A percentile compares a stretch with the other conserved stretches of the same genome.
phyloP scores from a whole-genome alignment of 148 eudicot species.

The Camellia lanceoleosa region DNA sequence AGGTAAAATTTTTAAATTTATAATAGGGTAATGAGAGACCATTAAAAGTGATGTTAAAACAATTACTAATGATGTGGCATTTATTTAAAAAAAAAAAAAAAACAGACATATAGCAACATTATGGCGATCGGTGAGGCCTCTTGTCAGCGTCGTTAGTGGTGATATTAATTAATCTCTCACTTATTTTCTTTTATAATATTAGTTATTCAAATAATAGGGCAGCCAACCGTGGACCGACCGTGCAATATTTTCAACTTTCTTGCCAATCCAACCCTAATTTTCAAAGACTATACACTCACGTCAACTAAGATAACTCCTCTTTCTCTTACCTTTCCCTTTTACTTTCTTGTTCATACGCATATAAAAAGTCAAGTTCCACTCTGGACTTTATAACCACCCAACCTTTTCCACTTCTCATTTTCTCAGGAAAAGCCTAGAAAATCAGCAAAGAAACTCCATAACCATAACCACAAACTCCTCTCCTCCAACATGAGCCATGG shows the following conservation, averaged over 20 bases:
- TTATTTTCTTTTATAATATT: no score
- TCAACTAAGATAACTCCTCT: conserved; percentile 2
- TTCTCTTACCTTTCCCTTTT: neutral
- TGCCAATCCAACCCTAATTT: neutral
- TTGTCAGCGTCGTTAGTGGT: no score
- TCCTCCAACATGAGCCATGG: conserved; percentile 18
- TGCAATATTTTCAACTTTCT: conserved; percentile 14
- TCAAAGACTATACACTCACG: conserved; percentile 14
- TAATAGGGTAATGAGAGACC: no score
- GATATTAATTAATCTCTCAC: no score
- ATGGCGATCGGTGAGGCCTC: no score
- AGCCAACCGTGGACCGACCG: conserved; percentile 20
- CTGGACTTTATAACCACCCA: neutral
- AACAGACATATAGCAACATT: no score
- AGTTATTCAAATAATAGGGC: conserved; percentile 6
- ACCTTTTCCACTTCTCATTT: neutral
- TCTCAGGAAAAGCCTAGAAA: neutral
- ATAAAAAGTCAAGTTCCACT: neutral
- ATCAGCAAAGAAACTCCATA: neutral
- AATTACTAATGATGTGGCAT: no score
- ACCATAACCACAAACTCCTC: neutral
- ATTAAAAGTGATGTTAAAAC: no score
- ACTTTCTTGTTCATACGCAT: conserved; percentile 8
- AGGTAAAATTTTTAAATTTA: no score
- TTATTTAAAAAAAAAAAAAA: no score